These are phyloP conservation scores for Cutaneotrichosporon mucoides DNA, from an alignment of 1,284 basidiomycete species.

Conservation along the genomic window DNA sequence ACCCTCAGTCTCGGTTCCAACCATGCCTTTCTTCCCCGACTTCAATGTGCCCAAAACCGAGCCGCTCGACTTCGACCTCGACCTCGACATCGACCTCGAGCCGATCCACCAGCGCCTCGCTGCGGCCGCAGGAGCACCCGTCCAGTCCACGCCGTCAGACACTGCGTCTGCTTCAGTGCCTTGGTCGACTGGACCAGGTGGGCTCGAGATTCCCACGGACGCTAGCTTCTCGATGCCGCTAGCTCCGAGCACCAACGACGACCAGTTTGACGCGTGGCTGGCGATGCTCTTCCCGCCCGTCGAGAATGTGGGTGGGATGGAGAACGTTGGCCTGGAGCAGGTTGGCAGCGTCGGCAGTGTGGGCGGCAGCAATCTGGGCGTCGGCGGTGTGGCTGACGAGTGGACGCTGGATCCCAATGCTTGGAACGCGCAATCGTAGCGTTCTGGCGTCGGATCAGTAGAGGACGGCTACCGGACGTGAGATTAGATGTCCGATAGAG, in stretches of 20 bases:
- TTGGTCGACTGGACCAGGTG: background rate
- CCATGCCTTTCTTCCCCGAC: background rate
- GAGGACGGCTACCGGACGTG: too few species aligned
- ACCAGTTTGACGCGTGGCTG: constrained; percentile 16
- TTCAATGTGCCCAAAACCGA: background rate
- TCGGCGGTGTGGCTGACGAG: background rate
- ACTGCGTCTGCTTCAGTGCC: background rate
- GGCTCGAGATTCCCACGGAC: background rate
- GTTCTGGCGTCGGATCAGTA: background rate
- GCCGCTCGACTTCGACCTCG: background rate
- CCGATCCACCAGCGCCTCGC: background rate
- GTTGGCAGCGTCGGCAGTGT: too few species aligned
- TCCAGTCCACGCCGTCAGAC: background rate
- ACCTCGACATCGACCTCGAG: background rate
- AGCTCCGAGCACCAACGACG: constrained; percentile 7
- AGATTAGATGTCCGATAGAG: too few species aligned
- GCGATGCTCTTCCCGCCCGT: constrained; percentile 14
- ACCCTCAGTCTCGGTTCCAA: background rate
- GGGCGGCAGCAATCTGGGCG: too few species aligned
- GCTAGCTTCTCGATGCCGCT: background rate
- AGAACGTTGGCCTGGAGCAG: too few species aligned
- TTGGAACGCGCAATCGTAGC: background rate
- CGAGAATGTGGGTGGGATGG: background rate
- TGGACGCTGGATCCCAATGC: background rate
- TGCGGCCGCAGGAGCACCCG: background rate